Conservation (phyloP, 805 yeast genomes). For the Candida nonsorbophila region DNA sequence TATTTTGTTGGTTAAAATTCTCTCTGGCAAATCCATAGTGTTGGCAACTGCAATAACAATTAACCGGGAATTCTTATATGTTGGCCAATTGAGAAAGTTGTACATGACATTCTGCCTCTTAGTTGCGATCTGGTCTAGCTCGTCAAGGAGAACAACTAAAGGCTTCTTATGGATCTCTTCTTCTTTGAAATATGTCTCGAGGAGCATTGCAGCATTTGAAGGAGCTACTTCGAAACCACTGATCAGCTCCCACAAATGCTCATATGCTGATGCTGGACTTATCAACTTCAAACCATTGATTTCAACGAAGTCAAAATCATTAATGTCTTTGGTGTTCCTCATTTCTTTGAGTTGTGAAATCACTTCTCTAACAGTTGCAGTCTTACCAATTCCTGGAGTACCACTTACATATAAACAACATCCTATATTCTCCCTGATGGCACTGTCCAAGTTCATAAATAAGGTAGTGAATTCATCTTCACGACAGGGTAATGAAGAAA, state of each 20-base stretch:
- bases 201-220: constrained; percentile 55
- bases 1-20: constrained; percentile 79
- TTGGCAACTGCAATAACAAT: constrained; percentile 93
- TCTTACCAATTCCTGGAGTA: constrained; percentile 97
- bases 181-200: constrained; percentile 64
- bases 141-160: constrained; percentile 80
- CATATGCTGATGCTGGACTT: constrained; percentile 78
- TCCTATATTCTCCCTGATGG: constrained; percentile 68
- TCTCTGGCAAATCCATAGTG: constrained; percentile 95
- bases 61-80: constrained; percentile 69
- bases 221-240: constrained; percentile 54
- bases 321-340: constrained; percentile 18
- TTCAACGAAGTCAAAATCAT: constrained; percentile 68
- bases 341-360: constrained; percentile 55
- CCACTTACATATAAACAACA: constrained; percentile 90
- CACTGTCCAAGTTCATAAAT: constrained; percentile 62
- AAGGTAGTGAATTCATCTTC: constrained; percentile 75
- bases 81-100: constrained; percentile 97
- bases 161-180: constrained; percentile 39
- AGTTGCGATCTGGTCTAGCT: constrained; percentile 85
- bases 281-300: constrained; percentile 86
- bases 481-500: constrained; percentile 70
- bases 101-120: constrained; percentile 83
- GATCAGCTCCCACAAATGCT: constrained; percentile 72
- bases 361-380: constrained; percentile 88